Evolutionary conservation across 1,284 basidiomycete species (phyloP), one percentile per base, ranked within the genome.

Genomic region (Trichosporon faecale): DNA sequence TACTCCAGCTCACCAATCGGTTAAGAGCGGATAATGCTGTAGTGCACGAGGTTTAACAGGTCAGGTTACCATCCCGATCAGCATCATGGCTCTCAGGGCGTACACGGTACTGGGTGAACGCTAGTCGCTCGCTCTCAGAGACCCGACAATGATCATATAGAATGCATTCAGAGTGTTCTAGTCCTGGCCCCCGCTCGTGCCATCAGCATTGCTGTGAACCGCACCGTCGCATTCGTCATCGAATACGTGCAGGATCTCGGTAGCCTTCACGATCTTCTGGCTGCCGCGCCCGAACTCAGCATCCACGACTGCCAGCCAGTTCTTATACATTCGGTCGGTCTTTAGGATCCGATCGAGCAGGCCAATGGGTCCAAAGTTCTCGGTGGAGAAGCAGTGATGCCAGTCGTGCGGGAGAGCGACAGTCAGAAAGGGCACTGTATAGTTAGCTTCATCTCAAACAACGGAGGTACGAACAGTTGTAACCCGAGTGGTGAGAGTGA

Each of bases 341-440:
- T 67, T 66, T 7, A 70, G 46, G 18, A 70, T 14, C 1, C 18
- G 60, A 65, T 72, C 71, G 12, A 72, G 21, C n/a, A 72, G 33
- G 23, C 71, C 71, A 6, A 44, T 46, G 0, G 71, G 71, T 31
- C 71, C 71, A 60, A 52, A 72, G 69, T 72, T 72, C 18, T 72
- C 71, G 1, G 68, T 72, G 33, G 66, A 72, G 25, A 69, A 61
- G 63, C 70, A 72, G 65, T 72, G 71, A 63, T 72, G 71, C 71
- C 71, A 72, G 71, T 72, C 71, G 67, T 72, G 71, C 65, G 64
- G 35, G 65, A 72, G 69, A 21, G 71, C 66, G 27, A 70, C 67
- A 63, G 65, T 64, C 60, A 68, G 65, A 29, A 61, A 64, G 25
- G 71, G 71, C 9, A 72, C 33, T 33, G 33, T 4, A 5, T 9